phyloP scores from a whole-genome alignment of 148 eudicot genomes.

The Silene uniflora region DNA sequence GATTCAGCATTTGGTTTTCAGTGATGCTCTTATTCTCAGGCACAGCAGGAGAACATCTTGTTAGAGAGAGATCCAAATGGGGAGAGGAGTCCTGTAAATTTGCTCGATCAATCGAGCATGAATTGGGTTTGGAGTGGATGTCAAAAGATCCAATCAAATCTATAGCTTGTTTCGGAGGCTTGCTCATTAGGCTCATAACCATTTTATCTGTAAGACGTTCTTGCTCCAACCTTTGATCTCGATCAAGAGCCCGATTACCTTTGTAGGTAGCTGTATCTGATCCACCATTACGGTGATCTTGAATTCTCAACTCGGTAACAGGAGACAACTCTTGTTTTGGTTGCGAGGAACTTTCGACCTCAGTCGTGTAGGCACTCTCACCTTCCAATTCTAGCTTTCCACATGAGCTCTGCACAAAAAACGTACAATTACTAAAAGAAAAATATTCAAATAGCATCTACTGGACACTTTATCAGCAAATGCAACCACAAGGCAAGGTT shows the following conservation, averaged over 20 bases:
- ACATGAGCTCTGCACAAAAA: conserved; percentile 70
- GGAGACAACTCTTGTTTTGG: conserved; percentile 29
- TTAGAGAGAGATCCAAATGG: conserved; percentile 66
- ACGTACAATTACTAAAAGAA: background rate
- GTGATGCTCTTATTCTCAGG: conserved; percentile 38
- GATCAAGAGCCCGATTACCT: conserved; percentile 22
- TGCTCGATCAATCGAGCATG: conserved; percentile 26
- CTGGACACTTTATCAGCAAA: too few relatives aligned
- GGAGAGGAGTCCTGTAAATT: conserved; percentile 44
- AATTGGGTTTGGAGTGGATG: conserved; percentile 31
- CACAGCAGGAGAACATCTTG: conserved; percentile 47
- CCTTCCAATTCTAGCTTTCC: conserved; percentile 55
- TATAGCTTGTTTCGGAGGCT: conserved; percentile 46
- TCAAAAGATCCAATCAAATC: conserved; percentile 76
- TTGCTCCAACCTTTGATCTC: conserved; percentile 29
- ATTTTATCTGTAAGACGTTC: conserved; percentile 21
- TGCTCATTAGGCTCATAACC: conserved; percentile 1
- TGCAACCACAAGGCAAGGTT: background rate
- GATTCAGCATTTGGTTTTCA: conserved; percentile 51
- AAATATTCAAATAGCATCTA: too few relatives aligned
- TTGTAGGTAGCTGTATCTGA: conserved; percentile 27
- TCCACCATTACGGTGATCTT: conserved; percentile 27
- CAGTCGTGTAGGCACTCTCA: conserved; percentile 35
- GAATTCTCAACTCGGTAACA: conserved; percentile 26
- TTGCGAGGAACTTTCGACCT: conserved; percentile 28